Evolutionary conservation across 2,329 filamentous ascomycete genomes (phyloP).

Genomic region (Microsporum canis): DNA sequence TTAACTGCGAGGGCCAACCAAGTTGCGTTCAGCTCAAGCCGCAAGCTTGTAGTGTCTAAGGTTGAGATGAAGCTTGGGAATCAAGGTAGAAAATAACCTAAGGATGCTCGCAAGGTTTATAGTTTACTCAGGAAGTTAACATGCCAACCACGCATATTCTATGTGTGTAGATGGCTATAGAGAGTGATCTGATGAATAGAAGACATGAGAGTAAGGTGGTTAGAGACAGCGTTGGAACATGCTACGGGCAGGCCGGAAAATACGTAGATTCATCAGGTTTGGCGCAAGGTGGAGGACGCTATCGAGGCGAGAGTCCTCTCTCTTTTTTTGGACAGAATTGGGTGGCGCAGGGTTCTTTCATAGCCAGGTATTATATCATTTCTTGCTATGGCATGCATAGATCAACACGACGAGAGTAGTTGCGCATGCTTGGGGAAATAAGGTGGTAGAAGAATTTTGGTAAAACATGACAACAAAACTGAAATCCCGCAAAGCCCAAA

Average conservation of each 20-base stretch:
- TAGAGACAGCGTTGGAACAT: too few species aligned
- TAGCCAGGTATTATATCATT: conserved; percentile 4
- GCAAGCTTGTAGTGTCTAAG: background rate
- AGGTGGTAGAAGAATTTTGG: conserved; percentile 1
- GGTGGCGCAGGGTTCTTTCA: background rate
- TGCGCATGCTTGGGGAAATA: conserved; percentile 2
- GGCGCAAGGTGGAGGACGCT: too few species aligned
- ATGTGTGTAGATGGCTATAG: too few species aligned
- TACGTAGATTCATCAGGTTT: too few species aligned
- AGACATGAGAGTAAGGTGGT: too few species aligned
- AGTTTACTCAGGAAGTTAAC: background rate
- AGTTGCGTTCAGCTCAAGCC: background rate
- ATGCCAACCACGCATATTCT: too few species aligned
- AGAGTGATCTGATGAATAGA: too few species aligned
- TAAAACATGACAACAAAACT: conserved; percentile 4
- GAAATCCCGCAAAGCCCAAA: conserved; percentile 1
- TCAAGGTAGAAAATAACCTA: background rate
- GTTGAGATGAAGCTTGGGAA: background rate
- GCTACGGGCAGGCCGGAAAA: too few species aligned
- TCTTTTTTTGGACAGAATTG: background rate
- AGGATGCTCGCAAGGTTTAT: background rate
- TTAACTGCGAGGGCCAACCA: background rate
- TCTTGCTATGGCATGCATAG: conserved; percentile 4
- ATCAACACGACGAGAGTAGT: background rate
- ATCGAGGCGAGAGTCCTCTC: too few species aligned